These are phyloP conservation scores for Aureococcus anophagefferens DNA, from an alignment of 108 stramenopile genomes.

Conservation along the genomic window DNA sequence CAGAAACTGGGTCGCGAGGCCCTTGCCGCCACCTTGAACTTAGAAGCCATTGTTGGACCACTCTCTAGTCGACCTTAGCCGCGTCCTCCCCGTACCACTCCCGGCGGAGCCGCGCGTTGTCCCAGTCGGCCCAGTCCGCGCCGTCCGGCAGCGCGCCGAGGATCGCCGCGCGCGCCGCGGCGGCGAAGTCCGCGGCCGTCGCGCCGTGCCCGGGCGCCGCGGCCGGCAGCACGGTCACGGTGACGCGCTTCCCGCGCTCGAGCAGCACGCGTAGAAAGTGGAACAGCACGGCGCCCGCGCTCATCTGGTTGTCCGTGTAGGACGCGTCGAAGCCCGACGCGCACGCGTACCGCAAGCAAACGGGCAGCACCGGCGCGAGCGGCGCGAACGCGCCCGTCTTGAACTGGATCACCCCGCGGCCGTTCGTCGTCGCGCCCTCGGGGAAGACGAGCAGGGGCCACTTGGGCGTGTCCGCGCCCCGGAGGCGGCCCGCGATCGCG, in stretches of 20 bases:
- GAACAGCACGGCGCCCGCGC: background rate
- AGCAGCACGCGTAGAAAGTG: background rate
- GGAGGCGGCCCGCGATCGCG: background rate
- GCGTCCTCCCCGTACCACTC: background rate
- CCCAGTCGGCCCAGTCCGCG: background rate
- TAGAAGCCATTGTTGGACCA: too few species aligned
- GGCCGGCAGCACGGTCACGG: background rate
- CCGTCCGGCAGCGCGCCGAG: background rate
- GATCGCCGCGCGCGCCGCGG: background rate
- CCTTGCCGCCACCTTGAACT: too few species aligned
- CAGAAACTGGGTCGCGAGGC: too few species aligned
- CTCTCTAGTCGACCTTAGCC: background rate
- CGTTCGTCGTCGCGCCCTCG: slow-evolving; percentile 26
- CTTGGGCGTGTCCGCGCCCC: background rate
- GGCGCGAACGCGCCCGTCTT: slow-evolving; percentile 22
- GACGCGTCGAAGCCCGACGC: background rate
- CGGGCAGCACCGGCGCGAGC: slow-evolving; percentile 20
- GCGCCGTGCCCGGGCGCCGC: too few species aligned
- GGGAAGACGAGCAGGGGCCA: slow-evolving; percentile 20
- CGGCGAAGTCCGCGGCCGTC: background rate
- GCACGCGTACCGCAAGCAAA: slow-evolving; percentile 13
- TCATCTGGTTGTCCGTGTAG: background rate
- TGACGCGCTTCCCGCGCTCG: background rate
- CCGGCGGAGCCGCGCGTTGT: background rate
- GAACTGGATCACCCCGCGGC: slow-evolving; percentile 13